A percentile compares a stretch with the other conserved stretches of the same genome.
Conservation (phyloP, 2,329 filamentous ascomycete genomes). For the Diaporthe sp. region DNA sequence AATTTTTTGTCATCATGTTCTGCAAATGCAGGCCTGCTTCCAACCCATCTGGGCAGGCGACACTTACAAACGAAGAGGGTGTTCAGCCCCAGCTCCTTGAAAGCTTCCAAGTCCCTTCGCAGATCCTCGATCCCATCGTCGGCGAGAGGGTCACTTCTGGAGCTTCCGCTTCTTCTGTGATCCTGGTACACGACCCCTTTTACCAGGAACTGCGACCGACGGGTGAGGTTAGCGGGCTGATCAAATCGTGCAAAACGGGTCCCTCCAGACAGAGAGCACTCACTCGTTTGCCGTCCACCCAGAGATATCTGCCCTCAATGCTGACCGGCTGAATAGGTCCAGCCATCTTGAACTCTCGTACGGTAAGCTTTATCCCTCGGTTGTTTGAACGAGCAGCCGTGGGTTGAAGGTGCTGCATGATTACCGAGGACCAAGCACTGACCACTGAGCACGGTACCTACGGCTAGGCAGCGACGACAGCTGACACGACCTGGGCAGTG, state of each 20-base stretch:
- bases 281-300: background rate
- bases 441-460: background rate
- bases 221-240: background rate
- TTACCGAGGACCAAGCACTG: background rate
- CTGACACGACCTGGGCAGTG: background rate
- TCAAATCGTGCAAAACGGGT: background rate
- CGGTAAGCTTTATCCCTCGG: too few species aligned
- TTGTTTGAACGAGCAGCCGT: too few species aligned
- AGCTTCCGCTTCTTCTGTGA: background rate
- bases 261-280: background rate
- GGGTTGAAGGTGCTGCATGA: background rate
- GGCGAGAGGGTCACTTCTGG: conserved; percentile 37
- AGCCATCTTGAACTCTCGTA: background rate
- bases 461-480: background rate
- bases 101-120: conserved; percentile 43
- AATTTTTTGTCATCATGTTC: background rate
- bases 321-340: background rate
- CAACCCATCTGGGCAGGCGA: background rate
- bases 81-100: conserved; percentile 47
- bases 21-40: background rate
- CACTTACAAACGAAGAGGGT: conserved; percentile 46
- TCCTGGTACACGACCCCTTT: background rate
- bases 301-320: background rate
- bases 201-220: background rate
- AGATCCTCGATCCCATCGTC: conserved; percentile 44